Evolutionary conservation across 495 filamentous ascomycete species (phyloP).

Genomic region (Cladorrhinum samala): DNA sequence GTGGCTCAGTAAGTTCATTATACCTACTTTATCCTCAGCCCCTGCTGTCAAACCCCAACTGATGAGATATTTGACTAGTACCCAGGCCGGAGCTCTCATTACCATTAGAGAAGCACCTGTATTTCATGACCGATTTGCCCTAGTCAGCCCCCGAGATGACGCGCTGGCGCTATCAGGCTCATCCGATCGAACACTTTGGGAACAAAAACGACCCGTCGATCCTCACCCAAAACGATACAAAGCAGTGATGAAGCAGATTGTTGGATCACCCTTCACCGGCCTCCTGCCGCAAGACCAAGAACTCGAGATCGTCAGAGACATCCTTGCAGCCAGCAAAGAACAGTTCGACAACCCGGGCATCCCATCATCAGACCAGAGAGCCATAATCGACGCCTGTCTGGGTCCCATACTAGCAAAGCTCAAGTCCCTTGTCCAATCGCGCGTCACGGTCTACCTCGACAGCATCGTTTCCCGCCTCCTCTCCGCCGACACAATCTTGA

Average conservation of each 20-base stretch:
- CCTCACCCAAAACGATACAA: slow-evolving; percentile 29
- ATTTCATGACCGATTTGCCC: slow-evolving; percentile 13
- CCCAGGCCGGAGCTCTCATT: slow-evolving; percentile 27
- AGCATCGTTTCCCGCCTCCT: slow-evolving; percentile 25
- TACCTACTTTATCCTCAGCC: too few relatives aligned
- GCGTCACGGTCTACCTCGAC: slow-evolving; percentile 1
- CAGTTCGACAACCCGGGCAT: neutral
- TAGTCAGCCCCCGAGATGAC: slow-evolving; percentile 2
- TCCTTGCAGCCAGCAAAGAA: slow-evolving; percentile 11
- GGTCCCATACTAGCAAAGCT: slow-evolving; percentile 15
- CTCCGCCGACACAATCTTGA: slow-evolving; percentile 13
- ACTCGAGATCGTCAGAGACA: slow-evolving; percentile 23
- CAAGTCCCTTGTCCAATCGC: neutral
- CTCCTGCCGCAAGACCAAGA: slow-evolving; percentile 16
- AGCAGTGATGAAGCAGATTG: slow-evolving; percentile 38
- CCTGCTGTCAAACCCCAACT: too few relatives aligned
- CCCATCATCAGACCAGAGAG: neutral
- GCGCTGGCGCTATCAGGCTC: slow-evolving; percentile 16
- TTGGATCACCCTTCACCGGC: slow-evolving; percentile 32
- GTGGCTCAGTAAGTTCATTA: slow-evolving; percentile 10
- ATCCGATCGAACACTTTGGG: slow-evolving; percentile 15
- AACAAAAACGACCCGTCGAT: slow-evolving; percentile 12
- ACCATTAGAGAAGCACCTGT: slow-evolving; percentile 24
- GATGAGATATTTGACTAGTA: slow-evolving; percentile 13
- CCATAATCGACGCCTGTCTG: slow-evolving; percentile 13